Evolutionary conservation across 2,329 filamentous ascomycete genomes (phyloP), one percentile per base, ranked within the genome.

Genomic region (Cytospora leucostoma): DNA sequence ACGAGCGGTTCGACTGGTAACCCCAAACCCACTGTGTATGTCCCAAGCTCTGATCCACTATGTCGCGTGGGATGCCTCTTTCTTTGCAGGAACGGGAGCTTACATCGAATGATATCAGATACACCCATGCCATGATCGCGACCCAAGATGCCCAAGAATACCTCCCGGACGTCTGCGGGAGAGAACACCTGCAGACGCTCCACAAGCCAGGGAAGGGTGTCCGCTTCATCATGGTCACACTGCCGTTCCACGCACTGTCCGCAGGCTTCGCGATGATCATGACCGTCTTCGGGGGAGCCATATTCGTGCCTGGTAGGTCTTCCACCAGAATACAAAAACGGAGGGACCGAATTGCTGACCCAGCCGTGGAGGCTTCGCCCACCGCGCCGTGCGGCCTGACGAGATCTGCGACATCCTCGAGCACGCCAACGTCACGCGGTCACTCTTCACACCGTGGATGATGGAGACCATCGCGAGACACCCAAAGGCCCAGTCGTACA

Each of bases 1-100:
- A 65, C 67, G 2, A 68, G 67, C 40, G 67, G 68, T 15, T 68
- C 66, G 11, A 69, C 67, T 5, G 68, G 67, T 12, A 44, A 62
- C 12, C 67, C 68, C 4, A 69, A 68, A 27, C 67, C 66, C 12
- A 5, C 68, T n/a, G 44, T 58, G 56, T 58, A 27, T 15, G 56
- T 58, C 17, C 40, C 40, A 15, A 7, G 10, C 38, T 11, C 15
- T n/a, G 4, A n/a, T 4, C 1, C 17, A 44, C 7, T 4, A 7
- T 19, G 2, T 47, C 12, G 44, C 7, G n/a, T 47, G 12, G 7
- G 4, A 21, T 7, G 7, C 2, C 11, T 3, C 2, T 19, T 11
- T 21, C 3, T 21, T 1, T 15, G 1, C 7, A 2, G 10, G 3
- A 27, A 8, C 17, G n/a, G 6, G n/a, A 27, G 17, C 56, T 51